Conservation (phyloP, 2,329 filamentous ascomycete genomes). For the Epichloe aotearoae region DNA sequence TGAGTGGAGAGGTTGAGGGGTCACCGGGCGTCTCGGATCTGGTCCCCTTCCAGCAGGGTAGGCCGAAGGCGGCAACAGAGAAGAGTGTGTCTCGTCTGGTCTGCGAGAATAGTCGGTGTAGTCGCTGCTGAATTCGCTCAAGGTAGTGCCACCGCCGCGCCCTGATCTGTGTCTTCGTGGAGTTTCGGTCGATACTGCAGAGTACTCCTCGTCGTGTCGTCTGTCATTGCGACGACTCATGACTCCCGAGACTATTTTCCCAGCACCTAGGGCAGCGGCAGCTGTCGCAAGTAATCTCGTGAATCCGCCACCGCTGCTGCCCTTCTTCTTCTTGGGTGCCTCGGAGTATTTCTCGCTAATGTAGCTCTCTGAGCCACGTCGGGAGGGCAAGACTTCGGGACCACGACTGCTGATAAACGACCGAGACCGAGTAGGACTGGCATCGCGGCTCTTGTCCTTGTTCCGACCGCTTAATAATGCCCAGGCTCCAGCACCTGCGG, state of each 20-base stretch:
- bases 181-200: slow-evolving; percentile 48
- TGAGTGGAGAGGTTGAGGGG: slow-evolving; percentile 34
- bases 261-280: slow-evolving; percentile 49
- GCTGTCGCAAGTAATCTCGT: slow-evolving; percentile 46
- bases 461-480: slow-evolving; percentile 33
- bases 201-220: slow-evolving; percentile 44
- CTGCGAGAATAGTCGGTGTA: slow-evolving; percentile 22
- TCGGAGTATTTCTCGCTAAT: slow-evolving; percentile 54
- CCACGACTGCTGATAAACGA: slow-evolving; percentile 24
- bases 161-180: slow-evolving; percentile 34
- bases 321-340: slow-evolving; percentile 25
- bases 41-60: slow-evolving; percentile 28
- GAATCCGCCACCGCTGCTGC: slow-evolving; percentile 36
- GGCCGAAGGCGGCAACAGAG: slow-evolving; percentile 34
- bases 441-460: slow-evolving; percentile 28
- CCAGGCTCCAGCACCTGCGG: slow-evolving; percentile 36
- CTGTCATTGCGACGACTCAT: slow-evolving; percentile 38
- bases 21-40: slow-evolving; percentile 27
- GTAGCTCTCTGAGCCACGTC: slow-evolving; percentile 43
- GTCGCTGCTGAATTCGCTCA: slow-evolving; percentile 41
- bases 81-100: slow-evolving; percentile 20
- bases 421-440: slow-evolving; percentile 25
- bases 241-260: slow-evolving; percentile 45
- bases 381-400: slow-evolving; percentile 39
- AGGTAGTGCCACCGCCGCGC: slow-evolving; percentile 22